Evolutionary conservation across 163 green algal genomes (phyloP).

Genomic region (Volvox carteri): DNA sequence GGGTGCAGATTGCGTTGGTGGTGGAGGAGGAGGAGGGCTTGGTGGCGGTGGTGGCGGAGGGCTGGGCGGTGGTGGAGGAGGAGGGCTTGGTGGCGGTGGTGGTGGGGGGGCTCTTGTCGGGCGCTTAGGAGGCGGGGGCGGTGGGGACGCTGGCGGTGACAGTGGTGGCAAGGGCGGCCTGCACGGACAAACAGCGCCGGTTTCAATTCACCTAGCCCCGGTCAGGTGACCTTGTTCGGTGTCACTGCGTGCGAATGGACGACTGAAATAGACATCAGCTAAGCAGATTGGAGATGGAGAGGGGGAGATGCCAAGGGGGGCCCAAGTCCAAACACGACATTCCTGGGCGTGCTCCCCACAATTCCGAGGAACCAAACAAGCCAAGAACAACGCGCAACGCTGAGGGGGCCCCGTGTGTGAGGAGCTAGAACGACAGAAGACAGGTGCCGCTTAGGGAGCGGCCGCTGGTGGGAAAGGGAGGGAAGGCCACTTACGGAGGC

Average conservation of each 20-base stretch:
- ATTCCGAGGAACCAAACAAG: no score
- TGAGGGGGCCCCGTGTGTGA: no score
- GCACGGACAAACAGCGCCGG: not conserved
- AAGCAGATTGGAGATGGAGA: not conserved
- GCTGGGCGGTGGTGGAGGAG: not conserved
- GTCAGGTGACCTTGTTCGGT: not conserved
- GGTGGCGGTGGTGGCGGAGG: not conserved
- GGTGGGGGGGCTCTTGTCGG: no score
- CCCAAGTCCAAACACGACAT: no score
- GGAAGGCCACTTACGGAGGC: not conserved
- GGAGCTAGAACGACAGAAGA: no score
- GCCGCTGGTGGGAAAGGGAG: no score
- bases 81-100: not conserved
- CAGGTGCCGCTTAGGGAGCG: no score
- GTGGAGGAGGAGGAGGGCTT: not conserved
- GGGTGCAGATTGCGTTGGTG: not conserved
- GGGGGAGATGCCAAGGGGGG: no score
- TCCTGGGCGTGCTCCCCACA: no score
- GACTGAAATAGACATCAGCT: not conserved
- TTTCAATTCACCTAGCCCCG: not conserved
- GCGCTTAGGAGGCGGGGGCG: not conserved
- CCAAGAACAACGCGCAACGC: no score
- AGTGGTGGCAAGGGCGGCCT: not conserved
- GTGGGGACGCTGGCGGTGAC: not conserved
- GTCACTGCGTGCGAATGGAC: not conserved